Base-by-base conservation (phyloP, 495 filamentous ascomycete genomes). In the Saxophila tyrrhenica region DNA sequence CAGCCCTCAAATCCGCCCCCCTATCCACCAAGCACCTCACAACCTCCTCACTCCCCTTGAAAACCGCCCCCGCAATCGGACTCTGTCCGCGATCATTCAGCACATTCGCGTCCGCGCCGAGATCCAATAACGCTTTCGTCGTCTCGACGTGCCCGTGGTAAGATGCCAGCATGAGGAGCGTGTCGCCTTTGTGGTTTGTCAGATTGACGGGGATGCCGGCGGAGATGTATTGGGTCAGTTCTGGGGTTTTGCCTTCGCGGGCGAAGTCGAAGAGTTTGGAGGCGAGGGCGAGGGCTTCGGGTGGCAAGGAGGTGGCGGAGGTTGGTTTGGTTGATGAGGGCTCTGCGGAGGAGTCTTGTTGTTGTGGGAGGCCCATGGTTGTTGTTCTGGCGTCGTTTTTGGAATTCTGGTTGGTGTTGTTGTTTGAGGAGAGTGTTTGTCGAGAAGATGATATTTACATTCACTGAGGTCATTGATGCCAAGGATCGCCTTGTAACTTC, bases 151-250 rank as follows among this genome's bases (percentile, higher is more conserved):
- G 62, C 1, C 66, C 67, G 48, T 72, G 64, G 54, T 72, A 72
- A 0, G 62, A 43, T 7, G 69, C 65, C 0, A 72, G 67, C 69
- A 72, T 72, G 35, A 72, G 57, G 0, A 72, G 61, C 0, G 68
- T 72, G 62, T 72, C 69, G 53, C 69, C 69, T 24, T 59, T 59
- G 50, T 60, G 55, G 52, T 70, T 72, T 15, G 69, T 71, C n/a
- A 72, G 62, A 55, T 72, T 72, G 5, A 55, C 53, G 0, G 69
- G 68, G 42, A 72, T 66, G 55, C 69, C 69, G 5, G 69, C 69
- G 51, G 47, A 23, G 43, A 70, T 50, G 56, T 72, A 72, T 45
- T 57, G 39, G 21, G 19, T 23, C 0, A 72, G 62, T 0, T 48
- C 21, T 11, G 59, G 1, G 13, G 65, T 69, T 9, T 55, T 15